Conservation (phyloP, 192 early-diverging fungal genomes). For the Umbelopsis sp. region DNA sequence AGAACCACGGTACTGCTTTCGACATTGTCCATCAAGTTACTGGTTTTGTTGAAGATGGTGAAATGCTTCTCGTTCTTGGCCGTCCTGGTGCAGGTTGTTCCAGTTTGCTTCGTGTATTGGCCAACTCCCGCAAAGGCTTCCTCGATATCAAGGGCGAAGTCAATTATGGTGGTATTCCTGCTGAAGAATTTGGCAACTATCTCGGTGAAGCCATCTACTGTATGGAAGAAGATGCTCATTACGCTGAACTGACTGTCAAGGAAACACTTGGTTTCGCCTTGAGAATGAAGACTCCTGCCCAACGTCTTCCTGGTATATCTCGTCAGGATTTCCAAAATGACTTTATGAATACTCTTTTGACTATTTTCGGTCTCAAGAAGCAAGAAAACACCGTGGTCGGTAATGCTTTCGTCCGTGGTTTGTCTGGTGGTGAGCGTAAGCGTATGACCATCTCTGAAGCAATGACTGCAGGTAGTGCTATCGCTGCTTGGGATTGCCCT, state of each 20-base stretch:
- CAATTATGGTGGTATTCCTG: slow-evolving; percentile 63
- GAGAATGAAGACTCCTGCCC: slow-evolving; percentile 65
- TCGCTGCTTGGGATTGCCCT: slow-evolving; percentile 54
- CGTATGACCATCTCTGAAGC: slow-evolving; percentile 73
- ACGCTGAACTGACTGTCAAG: slow-evolving; percentile 70
- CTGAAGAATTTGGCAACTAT: slow-evolving; percentile 54
- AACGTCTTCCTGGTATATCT: slow-evolving; percentile 44
- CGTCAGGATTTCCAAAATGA: slow-evolving; percentile 47
- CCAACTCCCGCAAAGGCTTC: slow-evolving; percentile 60
- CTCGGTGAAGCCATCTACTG: slow-evolving; percentile 30
- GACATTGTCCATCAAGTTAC: slow-evolving; percentile 62
- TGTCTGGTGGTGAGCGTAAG: slow-evolving; percentile 73
- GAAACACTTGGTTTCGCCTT: slow-evolving; percentile 76
- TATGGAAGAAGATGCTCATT: slow-evolving; percentile 67
- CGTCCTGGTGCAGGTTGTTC: slow-evolving; percentile 70
- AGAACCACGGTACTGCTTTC: slow-evolving; percentile 18
- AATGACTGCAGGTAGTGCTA: slow-evolving; percentile 53
- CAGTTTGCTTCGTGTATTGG: slow-evolving; percentile 62
- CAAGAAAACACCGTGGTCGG: slow-evolving; percentile 48
- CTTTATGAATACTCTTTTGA: slow-evolving; percentile 29
- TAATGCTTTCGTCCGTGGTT: slow-evolving; percentile 69
- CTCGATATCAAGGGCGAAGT: slow-evolving; percentile 55
- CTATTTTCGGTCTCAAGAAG: slow-evolving; percentile 23
- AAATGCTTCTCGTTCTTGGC: slow-evolving; percentile 71
- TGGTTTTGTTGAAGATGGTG: slow-evolving; percentile 71